Conservation (phyloP, 192 early-diverging fungal species). For the Backusella tuberculispora region DNA sequence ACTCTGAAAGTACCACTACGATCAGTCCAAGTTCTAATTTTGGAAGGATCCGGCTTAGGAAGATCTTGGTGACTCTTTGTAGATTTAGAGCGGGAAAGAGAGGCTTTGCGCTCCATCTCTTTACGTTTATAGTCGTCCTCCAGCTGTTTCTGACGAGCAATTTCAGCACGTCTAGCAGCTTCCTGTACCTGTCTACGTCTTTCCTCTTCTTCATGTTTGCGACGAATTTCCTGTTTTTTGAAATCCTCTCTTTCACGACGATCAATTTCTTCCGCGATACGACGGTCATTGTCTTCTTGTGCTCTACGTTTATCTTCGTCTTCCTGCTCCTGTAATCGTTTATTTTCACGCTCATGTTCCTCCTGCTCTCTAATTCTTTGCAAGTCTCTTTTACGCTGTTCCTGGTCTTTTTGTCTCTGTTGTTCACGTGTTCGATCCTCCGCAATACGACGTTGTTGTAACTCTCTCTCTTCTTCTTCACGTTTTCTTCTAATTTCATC, state of each 20-base stretch:
- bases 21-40: constrained; percentile 88
- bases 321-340: constrained; percentile 30
- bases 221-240: constrained; percentile 6
- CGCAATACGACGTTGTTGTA: constrained; percentile 12
- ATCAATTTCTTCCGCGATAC: constrained; percentile 37
- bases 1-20: constrained; percentile 89
- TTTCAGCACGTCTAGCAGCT: constrained; percentile 28
- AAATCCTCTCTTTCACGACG: constrained; percentile 11
- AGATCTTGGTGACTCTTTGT: constrained; percentile 20
- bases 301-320: constrained; percentile 31
- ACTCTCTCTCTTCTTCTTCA: constrained; percentile 4
- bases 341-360: constrained; percentile 8
- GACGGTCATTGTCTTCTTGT: constrained; percentile 22
- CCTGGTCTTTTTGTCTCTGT: constrained; percentile 4
- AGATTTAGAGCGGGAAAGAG: background rate
- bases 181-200: constrained; percentile 42
- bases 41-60: constrained; percentile 31
- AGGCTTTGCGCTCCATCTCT: constrained; percentile 32
- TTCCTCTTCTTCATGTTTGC: constrained; percentile 41
- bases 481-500: constrained; percentile 15
- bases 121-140: constrained; percentile 40
- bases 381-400: constrained; percentile 13
- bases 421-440: constrained; percentile 1
- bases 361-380: constrained; percentile 25
- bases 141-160: constrained; percentile 26